phyloP scores from a whole-genome alignment of 1,284 basidiomycete species.

The Inonotus obliquus region DNA sequence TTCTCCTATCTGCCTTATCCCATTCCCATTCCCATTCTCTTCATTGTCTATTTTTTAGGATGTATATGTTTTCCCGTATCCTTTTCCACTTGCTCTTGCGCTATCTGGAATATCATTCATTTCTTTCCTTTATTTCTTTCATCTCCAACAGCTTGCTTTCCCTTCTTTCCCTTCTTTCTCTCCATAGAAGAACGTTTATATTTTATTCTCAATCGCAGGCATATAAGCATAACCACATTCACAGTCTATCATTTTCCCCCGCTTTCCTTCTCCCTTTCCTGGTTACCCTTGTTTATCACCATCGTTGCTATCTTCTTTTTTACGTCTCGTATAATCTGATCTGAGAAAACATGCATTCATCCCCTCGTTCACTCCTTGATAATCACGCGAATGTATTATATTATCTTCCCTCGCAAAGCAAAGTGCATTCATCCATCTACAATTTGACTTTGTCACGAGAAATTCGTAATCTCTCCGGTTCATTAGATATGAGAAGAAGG shows the following conservation, averaged over 20 bases:
- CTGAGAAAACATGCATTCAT: neutral
- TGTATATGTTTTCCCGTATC: conserved; percentile 1
- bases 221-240: neutral
- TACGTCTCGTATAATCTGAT: conserved; percentile 7
- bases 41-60: neutral
- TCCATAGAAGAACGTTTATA: neutral
- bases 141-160: neutral
- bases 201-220: neutral
- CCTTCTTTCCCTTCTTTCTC: neutral
- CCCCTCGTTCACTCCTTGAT: neutral
- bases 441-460: too few relatives aligned
- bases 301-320: neutral
- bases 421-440: too few relatives aligned
- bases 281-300: neutral
- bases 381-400: neutral
- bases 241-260: neutral
- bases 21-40: neutral
- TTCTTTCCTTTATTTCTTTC: neutral
- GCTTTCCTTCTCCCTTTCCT: neutral
- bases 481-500: too few relatives aligned
- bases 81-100: neutral
- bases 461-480: too few relatives aligned
- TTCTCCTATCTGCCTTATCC: neutral
- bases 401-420: neutral
- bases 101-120: neutral